These are phyloP conservation scores for Tuber microsphaerosporum DNA, from an alignment of 495 filamentous ascomycete species.

Conservation along the genomic window DNA sequence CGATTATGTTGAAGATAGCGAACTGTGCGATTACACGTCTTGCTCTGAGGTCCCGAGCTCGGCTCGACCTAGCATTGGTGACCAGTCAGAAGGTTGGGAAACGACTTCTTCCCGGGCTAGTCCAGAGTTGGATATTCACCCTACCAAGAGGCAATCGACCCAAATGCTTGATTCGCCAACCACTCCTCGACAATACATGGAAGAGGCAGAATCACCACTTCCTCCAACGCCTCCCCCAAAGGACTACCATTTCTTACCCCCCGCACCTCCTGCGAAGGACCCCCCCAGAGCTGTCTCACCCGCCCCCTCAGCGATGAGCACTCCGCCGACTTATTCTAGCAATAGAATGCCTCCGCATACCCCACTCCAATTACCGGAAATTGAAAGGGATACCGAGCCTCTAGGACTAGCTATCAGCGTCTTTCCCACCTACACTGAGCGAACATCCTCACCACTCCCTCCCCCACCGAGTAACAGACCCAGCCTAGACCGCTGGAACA, in stretches of 20 bases:
- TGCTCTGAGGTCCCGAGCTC: constrained; percentile 37
- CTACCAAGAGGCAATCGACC: constrained; percentile 26
- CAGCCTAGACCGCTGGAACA: constrained; percentile 32
- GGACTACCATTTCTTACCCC: constrained; percentile 37
- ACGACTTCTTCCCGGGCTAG: constrained; percentile 35
- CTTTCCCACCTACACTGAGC: constrained; percentile 24
- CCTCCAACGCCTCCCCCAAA: constrained; percentile 41
- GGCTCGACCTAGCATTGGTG: constrained; percentile 27
- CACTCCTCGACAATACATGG: constrained; percentile 38
- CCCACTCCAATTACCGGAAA: constrained; percentile 37
- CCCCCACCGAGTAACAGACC: constrained; percentile 20
- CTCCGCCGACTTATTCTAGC: constrained; percentile 19
- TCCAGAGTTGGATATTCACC: constrained; percentile 33
- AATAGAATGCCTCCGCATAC: constrained; percentile 37
- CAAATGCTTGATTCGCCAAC: constrained; percentile 36
- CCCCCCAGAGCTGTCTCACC: constrained; percentile 36
- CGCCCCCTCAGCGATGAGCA: constrained; percentile 30
- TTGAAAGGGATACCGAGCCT: constrained; percentile 40
- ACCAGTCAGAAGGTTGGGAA: constrained; percentile 31
- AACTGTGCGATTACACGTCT: constrained; percentile 40
- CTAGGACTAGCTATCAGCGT: constrained; percentile 38
- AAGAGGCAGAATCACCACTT: constrained; percentile 32
- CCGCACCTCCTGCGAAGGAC: constrained; percentile 38
- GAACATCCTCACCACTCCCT: constrained; percentile 16
- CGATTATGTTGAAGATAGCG: constrained; percentile 32